phyloP scores from a whole-genome alignment of 108 stramenopile genomes.

The Pseudonitzschia delicatissima region DNA sequence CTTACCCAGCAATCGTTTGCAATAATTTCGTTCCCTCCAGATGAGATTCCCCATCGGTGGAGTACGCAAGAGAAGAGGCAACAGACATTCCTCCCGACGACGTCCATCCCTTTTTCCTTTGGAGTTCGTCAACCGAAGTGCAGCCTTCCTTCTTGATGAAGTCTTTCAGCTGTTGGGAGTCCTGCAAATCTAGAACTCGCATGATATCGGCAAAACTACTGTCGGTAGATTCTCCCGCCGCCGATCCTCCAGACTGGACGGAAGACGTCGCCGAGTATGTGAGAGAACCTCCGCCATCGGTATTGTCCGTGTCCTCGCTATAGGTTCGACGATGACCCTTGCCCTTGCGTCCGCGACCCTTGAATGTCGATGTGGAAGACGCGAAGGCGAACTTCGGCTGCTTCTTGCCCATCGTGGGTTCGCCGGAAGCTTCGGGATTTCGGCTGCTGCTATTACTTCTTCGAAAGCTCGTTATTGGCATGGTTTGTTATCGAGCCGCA shows the following conservation, averaged over 20 bases:
- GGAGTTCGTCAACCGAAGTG: conserved; percentile 14
- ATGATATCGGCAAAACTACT: conserved; percentile 51
- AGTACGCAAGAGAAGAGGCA: conserved; percentile 36
- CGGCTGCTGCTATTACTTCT: background rate
- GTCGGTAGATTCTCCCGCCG: conserved; percentile 45
- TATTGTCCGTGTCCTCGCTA: conserved; percentile 21
- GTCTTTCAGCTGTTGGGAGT: conserved; percentile 30
- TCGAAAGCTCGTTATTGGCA: background rate
- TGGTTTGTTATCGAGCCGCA: background rate
- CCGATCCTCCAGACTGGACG: conserved; percentile 27
- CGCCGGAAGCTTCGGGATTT: background rate
- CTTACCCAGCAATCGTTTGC: conserved; percentile 45
- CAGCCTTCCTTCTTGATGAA: conserved; percentile 29
- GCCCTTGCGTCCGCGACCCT: background rate
- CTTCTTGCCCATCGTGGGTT: too few relatives aligned
- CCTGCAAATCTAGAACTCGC: conserved; percentile 46
- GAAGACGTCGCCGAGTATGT: conserved; percentile 42
- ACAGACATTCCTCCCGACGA: conserved; percentile 18
- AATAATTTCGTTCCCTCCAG: conserved; percentile 30
- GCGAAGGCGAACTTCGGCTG: conserved; percentile 4
- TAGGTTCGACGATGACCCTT: conserved; percentile 4
- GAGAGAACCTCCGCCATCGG: conserved; percentile 31
- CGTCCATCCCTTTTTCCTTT: conserved; percentile 6
- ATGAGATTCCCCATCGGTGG: conserved; percentile 38
- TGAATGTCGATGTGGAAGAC: background rate